Conservation (phyloP, 345 rosid species). For the Eucalyptus cloeziana region DNA sequence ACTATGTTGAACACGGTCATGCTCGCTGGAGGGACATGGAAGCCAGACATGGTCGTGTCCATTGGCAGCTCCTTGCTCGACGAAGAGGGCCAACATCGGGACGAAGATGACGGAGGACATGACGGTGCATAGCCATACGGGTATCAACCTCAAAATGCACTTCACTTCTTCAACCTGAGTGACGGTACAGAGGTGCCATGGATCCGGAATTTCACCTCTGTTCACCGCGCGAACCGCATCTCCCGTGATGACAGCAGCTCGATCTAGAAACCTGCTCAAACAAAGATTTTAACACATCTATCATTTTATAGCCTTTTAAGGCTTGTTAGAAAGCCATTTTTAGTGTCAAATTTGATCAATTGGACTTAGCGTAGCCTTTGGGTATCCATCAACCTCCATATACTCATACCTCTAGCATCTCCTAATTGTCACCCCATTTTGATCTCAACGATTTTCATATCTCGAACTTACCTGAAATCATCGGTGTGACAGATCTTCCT, state of each 20-base stretch:
- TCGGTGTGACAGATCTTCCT: neutral
- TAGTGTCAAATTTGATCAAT: neutral
- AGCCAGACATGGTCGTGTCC: slow-evolving; percentile 3
- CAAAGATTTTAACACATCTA: neutral
- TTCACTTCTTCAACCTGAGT: slow-evolving; percentile 36
- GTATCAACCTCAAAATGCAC: slow-evolving; percentile 15
- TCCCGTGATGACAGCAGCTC: slow-evolving; percentile 11
- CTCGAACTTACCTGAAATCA: neutral
- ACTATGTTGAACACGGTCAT: slow-evolving; percentile 24
- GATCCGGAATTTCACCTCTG: neutral
- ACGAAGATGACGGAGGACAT: slow-evolving; percentile 12
- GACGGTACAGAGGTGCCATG: slow-evolving; percentile 23
- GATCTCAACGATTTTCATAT: neutral
- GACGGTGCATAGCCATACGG: slow-evolving; percentile 23
- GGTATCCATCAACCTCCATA: neutral
- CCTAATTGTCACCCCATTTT: neutral
- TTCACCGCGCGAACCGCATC: neutral
- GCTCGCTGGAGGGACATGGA: slow-evolving; percentile 25
- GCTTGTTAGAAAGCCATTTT: neutral
- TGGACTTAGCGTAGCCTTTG: neutral
- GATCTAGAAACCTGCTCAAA: slow-evolving; percentile 18
- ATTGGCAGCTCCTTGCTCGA: slow-evolving; percentile 35
- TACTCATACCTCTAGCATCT: neutral
- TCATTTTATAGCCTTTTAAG: too few relatives aligned
- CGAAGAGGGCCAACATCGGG: slow-evolving; percentile 19